Percentiles rank a stretch among this genome's conserved stretches.
These are phyloP conservation scores for Penicillium sclerotiorum DNA, from an alignment of 2,329 filamentous ascomycete genomes.

Conservation along the genomic window DNA sequence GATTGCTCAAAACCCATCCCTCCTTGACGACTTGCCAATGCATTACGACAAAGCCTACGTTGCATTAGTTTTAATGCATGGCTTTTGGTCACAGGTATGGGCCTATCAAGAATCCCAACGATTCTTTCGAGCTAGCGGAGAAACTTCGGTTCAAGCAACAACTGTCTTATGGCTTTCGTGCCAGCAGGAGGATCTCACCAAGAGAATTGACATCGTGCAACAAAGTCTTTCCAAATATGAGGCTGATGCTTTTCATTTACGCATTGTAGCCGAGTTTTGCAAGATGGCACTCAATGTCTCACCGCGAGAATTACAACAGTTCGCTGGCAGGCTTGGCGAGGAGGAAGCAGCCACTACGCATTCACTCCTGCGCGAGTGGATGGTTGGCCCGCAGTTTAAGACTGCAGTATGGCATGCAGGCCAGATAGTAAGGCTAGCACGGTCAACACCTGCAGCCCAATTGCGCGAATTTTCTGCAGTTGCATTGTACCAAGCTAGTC, in stretches of 20 bases:
- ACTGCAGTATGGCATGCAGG: slow-evolving; percentile 1
- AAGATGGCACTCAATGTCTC: slow-evolving; percentile 1
- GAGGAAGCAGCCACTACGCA: neutral
- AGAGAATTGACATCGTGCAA: neutral
- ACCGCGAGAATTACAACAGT: slow-evolving; percentile 1
- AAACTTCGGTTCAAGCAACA: neutral
- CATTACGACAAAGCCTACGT: neutral
- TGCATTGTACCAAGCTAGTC: neutral
- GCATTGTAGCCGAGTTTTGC: slow-evolving; percentile 1
- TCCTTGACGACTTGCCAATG: neutral
- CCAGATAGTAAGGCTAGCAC: neutral
- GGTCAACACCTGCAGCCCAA: neutral
- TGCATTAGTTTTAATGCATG: neutral
- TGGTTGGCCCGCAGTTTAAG: neutral
- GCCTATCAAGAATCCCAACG: slow-evolving; percentile 1
- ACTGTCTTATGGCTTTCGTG: neutral
- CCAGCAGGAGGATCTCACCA: slow-evolving; percentile 1
- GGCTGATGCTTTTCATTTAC: neutral
- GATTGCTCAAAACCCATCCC: neutral
- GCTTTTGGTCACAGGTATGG: slow-evolving; percentile 2
- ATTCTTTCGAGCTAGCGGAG: slow-evolving; percentile 1
- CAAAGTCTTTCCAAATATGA: neutral
- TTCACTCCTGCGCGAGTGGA: neutral
- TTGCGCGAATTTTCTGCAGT: neutral
- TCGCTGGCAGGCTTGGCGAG: neutral